phyloP scores from a whole-genome alignment of 2,329 filamentous ascomycete species.

The Scedosporium apiospermum region DNA sequence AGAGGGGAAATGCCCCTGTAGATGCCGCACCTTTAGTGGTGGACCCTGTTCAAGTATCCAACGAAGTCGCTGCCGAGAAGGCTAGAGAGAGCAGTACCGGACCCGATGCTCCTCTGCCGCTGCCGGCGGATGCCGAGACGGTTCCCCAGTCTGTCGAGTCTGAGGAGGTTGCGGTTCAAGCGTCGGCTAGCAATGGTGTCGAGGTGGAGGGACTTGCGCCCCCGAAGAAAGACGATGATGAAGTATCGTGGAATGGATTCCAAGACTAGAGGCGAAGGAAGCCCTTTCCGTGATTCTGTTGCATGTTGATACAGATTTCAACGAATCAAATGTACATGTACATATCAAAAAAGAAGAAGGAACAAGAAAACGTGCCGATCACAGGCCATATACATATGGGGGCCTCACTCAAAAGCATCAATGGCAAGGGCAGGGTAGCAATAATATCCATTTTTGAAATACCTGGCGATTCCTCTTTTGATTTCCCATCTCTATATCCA shows the following conservation, averaged over 20 bases:
- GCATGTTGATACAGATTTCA: not conserved
- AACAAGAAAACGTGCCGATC: not conserved
- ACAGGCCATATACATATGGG: not conserved
- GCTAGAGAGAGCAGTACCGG: not conserved
- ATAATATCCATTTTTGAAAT: no score
- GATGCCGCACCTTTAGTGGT: slow-evolving; percentile 4
- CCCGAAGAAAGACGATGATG: slow-evolving; percentile 19
- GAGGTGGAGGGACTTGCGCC: not conserved
- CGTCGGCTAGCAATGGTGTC: slow-evolving; percentile 11
- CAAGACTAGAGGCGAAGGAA: slow-evolving; percentile 18
- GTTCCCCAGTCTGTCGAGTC: not conserved
- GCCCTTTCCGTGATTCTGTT: not conserved
- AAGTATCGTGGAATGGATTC: slow-evolving; percentile 33
- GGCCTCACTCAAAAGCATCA: no score
- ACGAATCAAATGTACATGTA: not conserved
- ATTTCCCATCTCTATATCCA: no score
- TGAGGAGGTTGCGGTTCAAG: slow-evolving; percentile 9
- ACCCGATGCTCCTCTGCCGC: not conserved
- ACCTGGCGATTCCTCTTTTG: no score
- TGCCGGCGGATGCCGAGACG: not conserved
- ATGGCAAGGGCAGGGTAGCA: no score
- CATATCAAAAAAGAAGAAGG: not conserved
- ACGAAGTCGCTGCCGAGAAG: not conserved
- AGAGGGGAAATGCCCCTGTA: slow-evolving; percentile 5
- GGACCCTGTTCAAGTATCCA: not conserved